Evolutionary conservation across 2,329 filamentous ascomycete genomes (phyloP).

Genomic region (Diaporthe sp.): DNA sequence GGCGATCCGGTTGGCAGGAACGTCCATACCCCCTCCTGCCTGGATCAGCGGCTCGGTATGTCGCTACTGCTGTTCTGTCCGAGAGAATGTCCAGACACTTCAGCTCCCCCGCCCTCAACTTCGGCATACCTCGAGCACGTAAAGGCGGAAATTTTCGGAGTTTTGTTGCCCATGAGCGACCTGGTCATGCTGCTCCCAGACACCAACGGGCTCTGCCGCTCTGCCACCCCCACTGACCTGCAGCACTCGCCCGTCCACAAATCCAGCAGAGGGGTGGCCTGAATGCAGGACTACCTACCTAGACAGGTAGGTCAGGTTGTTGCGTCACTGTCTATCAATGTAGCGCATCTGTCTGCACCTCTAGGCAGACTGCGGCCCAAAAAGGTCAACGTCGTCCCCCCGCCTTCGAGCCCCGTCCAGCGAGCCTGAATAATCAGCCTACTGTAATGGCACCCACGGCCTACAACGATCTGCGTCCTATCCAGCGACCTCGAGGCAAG

Average conservation of each 20-base stretch:
- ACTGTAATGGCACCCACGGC: neutral
- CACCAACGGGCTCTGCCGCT: neutral
- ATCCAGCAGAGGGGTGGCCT: neutral
- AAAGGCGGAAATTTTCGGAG: neutral
- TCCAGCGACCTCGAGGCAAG: neutral
- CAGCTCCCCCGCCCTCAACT: neutral
- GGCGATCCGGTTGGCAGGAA: constrained; percentile 7
- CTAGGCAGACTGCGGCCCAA: neutral
- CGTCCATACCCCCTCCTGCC: neutral
- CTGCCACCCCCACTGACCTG: constrained; percentile 7
- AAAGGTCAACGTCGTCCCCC: neutral
- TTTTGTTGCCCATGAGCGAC: neutral
- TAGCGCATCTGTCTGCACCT: neutral
- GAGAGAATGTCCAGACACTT: neutral
- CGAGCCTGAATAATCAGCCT: neutral
- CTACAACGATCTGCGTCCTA: neutral
- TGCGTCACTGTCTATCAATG: constrained; percentile 2
- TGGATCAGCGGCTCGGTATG: neutral
- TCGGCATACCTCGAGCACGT: neutral
- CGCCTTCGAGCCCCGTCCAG: neutral
- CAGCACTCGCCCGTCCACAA: neutral
- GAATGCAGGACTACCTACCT: neutral
- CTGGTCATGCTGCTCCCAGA: neutral
- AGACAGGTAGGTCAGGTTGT: neutral
- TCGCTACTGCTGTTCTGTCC: neutral